Conservation (phyloP, 2,329 filamentous ascomycete genomes). For the Aspergillus quadrilineatus region DNA sequence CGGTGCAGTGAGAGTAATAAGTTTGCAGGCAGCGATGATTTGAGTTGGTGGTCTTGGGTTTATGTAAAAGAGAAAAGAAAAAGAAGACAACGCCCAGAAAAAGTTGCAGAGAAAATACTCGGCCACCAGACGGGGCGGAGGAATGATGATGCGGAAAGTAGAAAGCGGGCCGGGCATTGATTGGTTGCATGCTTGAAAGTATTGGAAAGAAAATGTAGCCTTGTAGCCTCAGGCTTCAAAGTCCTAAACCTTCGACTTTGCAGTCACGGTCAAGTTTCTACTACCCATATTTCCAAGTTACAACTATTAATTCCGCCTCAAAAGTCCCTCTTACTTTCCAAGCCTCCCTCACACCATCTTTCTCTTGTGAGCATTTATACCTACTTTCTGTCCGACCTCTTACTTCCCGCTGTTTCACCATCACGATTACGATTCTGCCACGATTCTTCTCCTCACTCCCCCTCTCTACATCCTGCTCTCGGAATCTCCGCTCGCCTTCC, state of each 20-base stretch:
- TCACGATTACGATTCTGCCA: slow-evolving; percentile 27
- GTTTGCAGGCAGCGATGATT: slow-evolving; percentile 66
- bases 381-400: slow-evolving; percentile 30
- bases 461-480: slow-evolving; percentile 12
- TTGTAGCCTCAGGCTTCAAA: slow-evolving; percentile 8
- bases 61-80: slow-evolving; percentile 34
- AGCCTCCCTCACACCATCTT: neutral
- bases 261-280: slow-evolving; percentile 7
- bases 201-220: slow-evolving; percentile 3
- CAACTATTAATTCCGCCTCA: slow-evolving; percentile 3
- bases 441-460: slow-evolving; percentile 14
- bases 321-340: slow-evolving; percentile 3
- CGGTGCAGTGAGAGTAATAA: slow-evolving; percentile 56
- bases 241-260: slow-evolving; percentile 10
- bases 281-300: slow-evolving; percentile 4
- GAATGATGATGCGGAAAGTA: slow-evolving; percentile 34
- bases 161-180: slow-evolving; percentile 26
- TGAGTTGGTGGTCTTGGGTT: slow-evolving; percentile 69
- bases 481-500: slow-evolving; percentile 11
- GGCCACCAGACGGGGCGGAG: slow-evolving; percentile 21
- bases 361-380: slow-evolving; percentile 4
- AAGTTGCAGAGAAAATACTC: slow-evolving; percentile 19
- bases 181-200: slow-evolving; percentile 21
- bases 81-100: slow-evolving; percentile 20
- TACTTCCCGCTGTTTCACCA: slow-evolving; percentile 18